Base-by-base conservation (phyloP, 345 rosid genomes). In the Raphanus sativus region DNA sequence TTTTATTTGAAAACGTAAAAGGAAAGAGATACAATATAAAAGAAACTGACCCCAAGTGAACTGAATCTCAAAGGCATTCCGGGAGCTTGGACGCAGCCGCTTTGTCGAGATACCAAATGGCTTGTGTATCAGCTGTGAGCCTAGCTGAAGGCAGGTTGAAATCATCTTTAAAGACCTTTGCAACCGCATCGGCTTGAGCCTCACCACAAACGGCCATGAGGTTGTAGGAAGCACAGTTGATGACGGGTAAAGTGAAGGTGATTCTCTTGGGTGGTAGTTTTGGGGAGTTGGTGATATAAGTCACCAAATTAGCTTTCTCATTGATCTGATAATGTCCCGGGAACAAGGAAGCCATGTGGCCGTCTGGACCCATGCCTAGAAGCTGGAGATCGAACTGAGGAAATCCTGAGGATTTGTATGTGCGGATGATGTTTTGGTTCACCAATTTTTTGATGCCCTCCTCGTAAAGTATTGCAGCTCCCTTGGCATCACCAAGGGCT, bases 281-380 rank as follows among this genome's bases (percentile, higher is more conserved):
- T 0, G 95, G 92, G 0, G 96, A 94, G 81, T 90, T 87, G 55
- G 81, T 82, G 25, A 94, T 85, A 83, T 58, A 85, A 69, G 96
- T 83, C 4, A 89, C 89, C 96, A 93, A 91, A 25, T 76, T 91
- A 78, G 85, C 66, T 3, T 77, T 87, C 65, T 91, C 97, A 0
- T 79, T 81, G 71, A 86, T 62, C 4, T 90, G 90, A 26, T 83
- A 81, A 77, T 86, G 94, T 25, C 89, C 87, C 0, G 97, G 98
- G 77, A 94, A 94, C 4, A 90, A 76, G 3, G 97, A 91, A 4
- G 98, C 98, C 61, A 94, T 86, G 24, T 90, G 97, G 30, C 97
- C 97, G 50, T 93, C 97, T 0, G 94, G 97, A 30, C 98, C 97
- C 89, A 91, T 86, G 4, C 98, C 97, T 3, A 93, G 81, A 32